Percentiles rank a stretch among this genome's conserved stretches.
These are phyloP conservation scores for Claviceps pusilla DNA, from an alignment of 2,329 filamentous ascomycete genomes.

Conservation along the genomic window DNA sequence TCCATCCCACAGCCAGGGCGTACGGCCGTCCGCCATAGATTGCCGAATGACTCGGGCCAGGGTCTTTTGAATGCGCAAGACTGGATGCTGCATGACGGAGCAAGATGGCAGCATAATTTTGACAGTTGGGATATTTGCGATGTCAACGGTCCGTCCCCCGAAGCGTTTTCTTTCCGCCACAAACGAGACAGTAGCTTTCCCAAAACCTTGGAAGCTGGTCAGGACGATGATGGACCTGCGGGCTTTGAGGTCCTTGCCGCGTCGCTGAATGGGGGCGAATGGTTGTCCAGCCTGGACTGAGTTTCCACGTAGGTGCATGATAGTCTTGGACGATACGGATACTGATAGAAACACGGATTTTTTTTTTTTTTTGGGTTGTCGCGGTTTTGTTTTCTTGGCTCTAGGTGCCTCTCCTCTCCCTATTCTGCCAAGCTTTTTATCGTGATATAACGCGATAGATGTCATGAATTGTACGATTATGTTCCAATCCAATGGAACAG, in stretches of 20 bases:
- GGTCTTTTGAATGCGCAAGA: constrained; percentile 32
- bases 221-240: constrained; percentile 11
- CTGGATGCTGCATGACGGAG: constrained; percentile 43
- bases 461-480: too few species aligned
- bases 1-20: constrained; percentile 8
- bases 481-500: too few species aligned
- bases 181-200: constrained; percentile 7
- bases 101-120: constrained; percentile 44
- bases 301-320: not conserved
- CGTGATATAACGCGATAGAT: too few species aligned
- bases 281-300: constrained; percentile 23
- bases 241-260: constrained; percentile 19
- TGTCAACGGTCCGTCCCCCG: constrained; percentile 10
- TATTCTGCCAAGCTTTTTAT: too few species aligned
- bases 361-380: too few species aligned
- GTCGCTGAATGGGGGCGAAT: constrained; percentile 18
- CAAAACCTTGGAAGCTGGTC: constrained; percentile 1
- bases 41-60: constrained; percentile 7
- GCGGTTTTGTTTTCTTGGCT: too few species aligned
- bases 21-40: constrained; percentile 6
- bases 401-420: too few species aligned
- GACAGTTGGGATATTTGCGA: constrained; percentile 33
- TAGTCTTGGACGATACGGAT: not conserved
- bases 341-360: too few species aligned
- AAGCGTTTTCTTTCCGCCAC: constrained; percentile 17